A percentile compares a stretch with the other conserved stretches of the same genome.
Conservation (phyloP, 495 filamentous ascomycete species). For the Lindgomyces ingoldianus region DNA sequence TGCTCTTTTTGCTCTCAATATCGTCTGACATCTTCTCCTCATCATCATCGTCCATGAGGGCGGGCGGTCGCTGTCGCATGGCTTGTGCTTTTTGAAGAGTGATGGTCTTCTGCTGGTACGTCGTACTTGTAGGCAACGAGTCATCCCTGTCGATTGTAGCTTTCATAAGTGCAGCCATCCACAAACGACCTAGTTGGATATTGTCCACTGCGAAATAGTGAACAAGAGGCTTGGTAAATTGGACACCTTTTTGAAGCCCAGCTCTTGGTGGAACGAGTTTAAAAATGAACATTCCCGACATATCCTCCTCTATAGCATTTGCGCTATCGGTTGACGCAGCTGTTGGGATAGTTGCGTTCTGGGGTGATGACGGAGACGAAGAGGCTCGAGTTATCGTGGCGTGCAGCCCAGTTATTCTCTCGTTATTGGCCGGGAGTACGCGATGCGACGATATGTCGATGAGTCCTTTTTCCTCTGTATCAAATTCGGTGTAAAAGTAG, state of each 20-base stretch:
- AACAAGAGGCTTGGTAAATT: constrained; percentile 93
- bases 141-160: constrained; percentile 97
- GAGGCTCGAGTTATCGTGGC: constrained; percentile 88
- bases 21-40: constrained; percentile 45
- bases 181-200: constrained; percentile 80
- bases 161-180: constrained; percentile 99
- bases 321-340: constrained; percentile 44
- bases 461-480: constrained; percentile 87
- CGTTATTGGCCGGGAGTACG: constrained; percentile 91
- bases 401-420: constrained; percentile 84
- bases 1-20: constrained; percentile 19
- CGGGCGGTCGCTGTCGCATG: constrained; percentile 84
- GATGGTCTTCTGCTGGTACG: constrained; percentile 95
- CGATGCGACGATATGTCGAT: constrained; percentile 98
- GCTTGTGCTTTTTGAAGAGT: constrained; percentile 78
- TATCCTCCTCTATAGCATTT: constrained; percentile 39
- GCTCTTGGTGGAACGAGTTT: constrained; percentile 91
- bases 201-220: constrained; percentile 98
- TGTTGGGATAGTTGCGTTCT: constrained; percentile 61
- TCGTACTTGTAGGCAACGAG: constrained; percentile 71
- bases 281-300: constrained; percentile 81
- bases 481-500: constrained; percentile 94
- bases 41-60: constrained; percentile 73
- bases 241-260: constrained; percentile 86
- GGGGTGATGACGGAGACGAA: constrained; percentile 70